Conservation (phyloP, 805 yeast genomes). For the Starmerella scarabaei region DNA sequence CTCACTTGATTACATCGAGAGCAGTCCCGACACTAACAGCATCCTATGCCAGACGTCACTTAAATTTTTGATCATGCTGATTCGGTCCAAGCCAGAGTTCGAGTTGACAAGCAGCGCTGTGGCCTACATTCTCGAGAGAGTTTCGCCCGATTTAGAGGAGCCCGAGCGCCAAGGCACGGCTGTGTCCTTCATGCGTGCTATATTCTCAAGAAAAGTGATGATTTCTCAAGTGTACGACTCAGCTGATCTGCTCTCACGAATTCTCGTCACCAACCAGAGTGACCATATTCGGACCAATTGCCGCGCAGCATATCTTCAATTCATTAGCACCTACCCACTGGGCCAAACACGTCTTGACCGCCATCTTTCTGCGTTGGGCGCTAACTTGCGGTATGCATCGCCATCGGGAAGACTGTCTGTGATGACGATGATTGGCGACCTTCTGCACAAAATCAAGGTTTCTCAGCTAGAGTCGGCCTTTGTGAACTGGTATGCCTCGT, state of each 20-base stretch:
- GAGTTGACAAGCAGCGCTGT: slow-evolving; percentile 57
- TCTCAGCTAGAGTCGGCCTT: slow-evolving; percentile 35
- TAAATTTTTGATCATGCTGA: slow-evolving; percentile 43
- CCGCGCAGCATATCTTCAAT: slow-evolving; percentile 68
- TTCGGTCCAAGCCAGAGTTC: slow-evolving; percentile 56
- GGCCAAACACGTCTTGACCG: slow-evolving; percentile 73
- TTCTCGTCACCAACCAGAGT: slow-evolving; percentile 82
- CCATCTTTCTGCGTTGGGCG: slow-evolving; percentile 67
- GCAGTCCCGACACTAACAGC: slow-evolving; percentile 62
- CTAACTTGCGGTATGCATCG: slow-evolving; percentile 71
- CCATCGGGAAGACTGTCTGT: slow-evolving; percentile 80
- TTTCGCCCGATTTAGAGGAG: slow-evolving; percentile 80
- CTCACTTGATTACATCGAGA: slow-evolving; percentile 44
- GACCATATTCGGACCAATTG: slow-evolving; percentile 73
- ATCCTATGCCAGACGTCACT: slow-evolving; percentile 72
- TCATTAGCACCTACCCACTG: slow-evolving; percentile 89
- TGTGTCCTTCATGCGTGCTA: slow-evolving; percentile 65
- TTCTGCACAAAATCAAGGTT: slow-evolving; percentile 47
- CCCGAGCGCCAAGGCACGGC: slow-evolving; percentile 83
- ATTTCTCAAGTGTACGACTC: slow-evolving; percentile 83
- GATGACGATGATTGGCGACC: slow-evolving; percentile 66
- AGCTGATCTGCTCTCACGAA: slow-evolving; percentile 64
- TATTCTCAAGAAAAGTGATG: slow-evolving; percentile 59
- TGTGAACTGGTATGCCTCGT: slow-evolving; percentile 67
- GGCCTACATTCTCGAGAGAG: slow-evolving; percentile 54